phyloP scores from a whole-genome alignment of 129 eudicot species.

The Tagetes erecta region DNA sequence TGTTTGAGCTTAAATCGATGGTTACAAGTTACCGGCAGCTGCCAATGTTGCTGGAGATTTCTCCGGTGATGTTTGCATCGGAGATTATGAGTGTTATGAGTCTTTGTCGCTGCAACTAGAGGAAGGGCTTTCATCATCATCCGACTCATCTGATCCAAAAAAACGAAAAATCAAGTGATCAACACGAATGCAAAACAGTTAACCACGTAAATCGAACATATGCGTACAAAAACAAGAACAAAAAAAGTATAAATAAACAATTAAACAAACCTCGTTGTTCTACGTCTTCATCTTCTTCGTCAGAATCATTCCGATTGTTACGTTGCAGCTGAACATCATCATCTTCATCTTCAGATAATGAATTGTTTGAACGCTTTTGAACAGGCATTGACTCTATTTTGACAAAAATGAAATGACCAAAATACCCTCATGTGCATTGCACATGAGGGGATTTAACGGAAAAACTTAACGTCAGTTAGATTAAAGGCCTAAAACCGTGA shows the following conservation, averaged over 20 bases:
- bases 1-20: constrained; percentile 62
- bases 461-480: too few species aligned
- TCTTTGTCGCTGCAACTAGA: constrained; percentile 54
- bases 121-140: constrained; percentile 53
- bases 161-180: constrained; percentile 13
- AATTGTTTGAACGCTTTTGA: constrained; percentile 35
- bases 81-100: constrained; percentile 47
- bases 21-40: constrained; percentile 34
- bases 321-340: constrained; percentile 28
- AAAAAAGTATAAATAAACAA: not conserved
- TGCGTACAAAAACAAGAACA: not conserved
- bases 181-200: constrained; percentile 14
- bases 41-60: constrained; percentile 43
- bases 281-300: constrained; percentile 29
- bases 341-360: constrained; percentile 8
- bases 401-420: too few species aligned
- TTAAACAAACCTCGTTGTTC: constrained; percentile 25
- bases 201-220: constrained; percentile 21
- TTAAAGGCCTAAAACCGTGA: too few species aligned
- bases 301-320: constrained; percentile 30
- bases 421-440: too few species aligned
- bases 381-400: constrained; percentile 36
- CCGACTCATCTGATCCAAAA: constrained; percentile 25
- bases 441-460: too few species aligned
- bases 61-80: constrained; percentile 64